Evolutionary conservation across 345 rosid genomes (phyloP).

Genomic region (Murraya paniculata): DNA sequence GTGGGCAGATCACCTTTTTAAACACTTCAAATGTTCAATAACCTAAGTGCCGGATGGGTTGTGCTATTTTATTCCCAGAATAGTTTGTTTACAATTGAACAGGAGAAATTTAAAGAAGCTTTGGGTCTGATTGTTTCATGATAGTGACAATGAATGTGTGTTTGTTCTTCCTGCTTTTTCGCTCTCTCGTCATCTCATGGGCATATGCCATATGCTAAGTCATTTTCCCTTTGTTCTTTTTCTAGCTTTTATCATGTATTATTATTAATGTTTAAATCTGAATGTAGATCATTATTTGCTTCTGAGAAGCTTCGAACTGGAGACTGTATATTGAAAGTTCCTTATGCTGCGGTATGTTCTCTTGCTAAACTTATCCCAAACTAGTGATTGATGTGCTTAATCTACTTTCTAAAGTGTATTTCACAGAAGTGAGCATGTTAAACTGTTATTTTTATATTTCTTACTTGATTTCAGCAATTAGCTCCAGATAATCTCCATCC

Average conservation of each 20-base stretch:
- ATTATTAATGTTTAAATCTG: background rate
- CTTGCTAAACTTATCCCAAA: background rate
- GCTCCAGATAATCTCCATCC: constrained; percentile 58
- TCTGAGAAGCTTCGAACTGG: constrained; percentile 52
- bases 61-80: background rate
- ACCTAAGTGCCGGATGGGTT: background rate
- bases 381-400: background rate
- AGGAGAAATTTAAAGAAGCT: background rate
- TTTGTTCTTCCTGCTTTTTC: background rate
- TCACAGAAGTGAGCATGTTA: background rate
- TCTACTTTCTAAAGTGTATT: constrained; percentile 4
- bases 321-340: constrained; percentile 71
- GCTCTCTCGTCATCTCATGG: constrained; percentile 2
- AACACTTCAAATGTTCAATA: background rate
- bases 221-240: background rate
- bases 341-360: constrained; percentile 48
- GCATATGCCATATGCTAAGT: background rate
- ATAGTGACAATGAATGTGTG: background rate
- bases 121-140: background rate
- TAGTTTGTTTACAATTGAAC: background rate
- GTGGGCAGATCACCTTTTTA: background rate
- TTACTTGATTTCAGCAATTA: constrained; percentile 54
- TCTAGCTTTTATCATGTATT: background rate
- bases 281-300: constrained; percentile 67
- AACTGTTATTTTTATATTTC: constrained; percentile 3